Percentiles rank a stretch among this genome's conserved stretches.
These are phyloP conservation scores for Chaetomiaceae sp. DNA, from an alignment of 2,329 filamentous ascomycete species.

Conservation along the genomic window DNA sequence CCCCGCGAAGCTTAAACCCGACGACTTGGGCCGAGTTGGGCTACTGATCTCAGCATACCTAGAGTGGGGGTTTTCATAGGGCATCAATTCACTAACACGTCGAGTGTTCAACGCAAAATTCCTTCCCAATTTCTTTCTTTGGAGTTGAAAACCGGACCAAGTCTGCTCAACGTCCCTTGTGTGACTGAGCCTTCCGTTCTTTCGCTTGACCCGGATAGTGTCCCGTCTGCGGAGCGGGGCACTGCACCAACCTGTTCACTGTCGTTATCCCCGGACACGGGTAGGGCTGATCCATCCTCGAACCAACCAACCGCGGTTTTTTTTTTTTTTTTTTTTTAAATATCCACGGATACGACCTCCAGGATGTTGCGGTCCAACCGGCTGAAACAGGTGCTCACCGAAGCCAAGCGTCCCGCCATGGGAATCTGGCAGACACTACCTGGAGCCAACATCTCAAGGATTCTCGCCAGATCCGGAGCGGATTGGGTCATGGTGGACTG, in stretches of 20 bases:
- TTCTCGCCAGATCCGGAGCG: conserved; percentile 57
- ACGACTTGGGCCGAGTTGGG: background rate
- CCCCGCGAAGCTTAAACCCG: background rate
- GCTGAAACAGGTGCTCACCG: conserved; percentile 46
- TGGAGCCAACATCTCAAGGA: conserved; percentile 54
- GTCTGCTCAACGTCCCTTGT: background rate
- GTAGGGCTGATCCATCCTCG: background rate
- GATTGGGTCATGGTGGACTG: conserved; percentile 64
- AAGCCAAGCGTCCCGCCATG: conserved; percentile 45
- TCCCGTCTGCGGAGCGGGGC: conserved; percentile 1
- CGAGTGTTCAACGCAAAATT: too few relatives aligned
- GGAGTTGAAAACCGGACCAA: background rate
- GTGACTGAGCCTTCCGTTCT: too few relatives aligned
- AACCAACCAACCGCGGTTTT: background rate
- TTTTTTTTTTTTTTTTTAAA: too few relatives aligned
- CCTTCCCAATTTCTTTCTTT: background rate
- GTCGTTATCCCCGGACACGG: background rate
- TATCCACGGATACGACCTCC: conserved; percentile 7
- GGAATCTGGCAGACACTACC: conserved; percentile 63
- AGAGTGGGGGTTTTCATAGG: too few relatives aligned
- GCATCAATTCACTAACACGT: too few relatives aligned
- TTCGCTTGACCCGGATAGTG: conserved; percentile 5
- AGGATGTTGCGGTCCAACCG: conserved; percentile 45
- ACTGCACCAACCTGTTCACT: background rate
- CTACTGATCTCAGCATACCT: background rate